Evolutionary conservation across 108 stramenopile genomes (phyloP).

Genomic region (Skeletonema menzelii): DNA sequence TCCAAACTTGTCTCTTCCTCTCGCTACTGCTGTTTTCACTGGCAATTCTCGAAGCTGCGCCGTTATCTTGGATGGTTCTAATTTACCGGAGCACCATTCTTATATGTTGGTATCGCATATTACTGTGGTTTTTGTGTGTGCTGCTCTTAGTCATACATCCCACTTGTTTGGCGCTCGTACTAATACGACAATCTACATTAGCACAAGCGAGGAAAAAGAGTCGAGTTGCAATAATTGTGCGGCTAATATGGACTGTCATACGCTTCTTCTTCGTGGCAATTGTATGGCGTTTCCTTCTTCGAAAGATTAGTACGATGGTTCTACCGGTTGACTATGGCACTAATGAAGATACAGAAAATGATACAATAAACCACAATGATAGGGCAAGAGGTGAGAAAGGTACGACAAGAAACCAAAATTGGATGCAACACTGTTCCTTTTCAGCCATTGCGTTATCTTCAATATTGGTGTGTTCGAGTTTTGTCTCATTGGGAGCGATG

Average conservation of each 20-base stretch:
- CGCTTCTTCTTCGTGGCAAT: conserved; percentile 16
- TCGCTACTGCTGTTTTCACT: conserved; percentile 57
- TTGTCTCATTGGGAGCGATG: conserved; percentile 27
- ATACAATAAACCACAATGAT: neutral
- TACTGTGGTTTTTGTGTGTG: conserved; percentile 22
- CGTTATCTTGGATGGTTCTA: conserved; percentile 40
- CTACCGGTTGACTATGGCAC: neutral
- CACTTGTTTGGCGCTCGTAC: neutral
- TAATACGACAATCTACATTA: neutral
- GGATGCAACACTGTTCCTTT: conserved; percentile 7
- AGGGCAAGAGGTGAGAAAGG: too few relatives aligned
- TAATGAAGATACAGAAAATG: neutral
- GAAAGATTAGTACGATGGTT: conserved; percentile 7
- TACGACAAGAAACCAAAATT: neutral
- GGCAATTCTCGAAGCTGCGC: conserved; percentile 55
- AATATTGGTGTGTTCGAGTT: conserved; percentile 6
- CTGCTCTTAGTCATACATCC: conserved; percentile 25
- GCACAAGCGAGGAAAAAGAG: neutral
- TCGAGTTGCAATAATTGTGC: conserved; percentile 1
- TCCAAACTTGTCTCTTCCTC: conserved; percentile 34
- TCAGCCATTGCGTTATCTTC: neutral
- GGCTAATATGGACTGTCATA: neutral
- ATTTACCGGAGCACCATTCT: conserved; percentile 15
- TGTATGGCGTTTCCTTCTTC: conserved; percentile 11
- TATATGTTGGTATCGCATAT: conserved; percentile 21